Percentiles rank a stretch among this genome's conserved stretches.
Evolutionary conservation across 1,284 basidiomycete genomes (phyloP).

Genomic region (Bondarzewia mesenterica): DNA sequence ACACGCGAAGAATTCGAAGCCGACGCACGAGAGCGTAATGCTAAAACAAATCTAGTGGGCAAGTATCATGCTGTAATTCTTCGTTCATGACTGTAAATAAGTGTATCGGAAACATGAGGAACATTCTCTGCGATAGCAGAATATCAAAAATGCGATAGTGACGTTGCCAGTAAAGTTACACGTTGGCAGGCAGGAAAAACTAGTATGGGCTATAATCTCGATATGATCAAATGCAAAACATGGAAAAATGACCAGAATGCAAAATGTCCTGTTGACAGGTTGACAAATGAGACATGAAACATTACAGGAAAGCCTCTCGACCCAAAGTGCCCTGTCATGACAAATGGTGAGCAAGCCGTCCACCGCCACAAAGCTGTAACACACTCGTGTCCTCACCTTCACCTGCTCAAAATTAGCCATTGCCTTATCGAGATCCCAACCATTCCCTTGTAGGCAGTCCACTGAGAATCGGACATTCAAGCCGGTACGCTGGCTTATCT

Average conservation of each 20-base stretch:
- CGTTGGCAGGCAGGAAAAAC: too few species aligned
- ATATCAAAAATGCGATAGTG: background rate
- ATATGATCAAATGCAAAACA: too few species aligned
- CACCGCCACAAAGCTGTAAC: background rate
- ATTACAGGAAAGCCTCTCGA: slow-evolving; percentile 18
- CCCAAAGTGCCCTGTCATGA: slow-evolving; percentile 14
- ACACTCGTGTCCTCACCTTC: slow-evolving; percentile 41
- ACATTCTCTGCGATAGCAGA: background rate
- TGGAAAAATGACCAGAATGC: too few species aligned
- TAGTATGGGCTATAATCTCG: too few species aligned
- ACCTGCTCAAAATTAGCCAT: slow-evolving; percentile 78
- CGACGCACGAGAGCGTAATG: background rate
- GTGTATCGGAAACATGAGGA: background rate
- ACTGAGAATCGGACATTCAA: slow-evolving; percentile 70
- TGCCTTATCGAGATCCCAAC: slow-evolving; percentile 73
- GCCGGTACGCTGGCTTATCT: slow-evolving; percentile 62
- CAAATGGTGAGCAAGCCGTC: slow-evolving; percentile 1
- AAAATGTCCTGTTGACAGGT: too few species aligned
- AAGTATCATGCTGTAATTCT: background rate
- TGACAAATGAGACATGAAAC: too few species aligned
- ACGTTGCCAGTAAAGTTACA: too few species aligned
- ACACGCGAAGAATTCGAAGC: background rate
- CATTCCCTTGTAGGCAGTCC: slow-evolving; percentile 78
- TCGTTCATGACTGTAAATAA: background rate
- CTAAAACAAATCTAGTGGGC: background rate